Conservation (phyloP, 345 rosid genomes). For the Eucalyptus erythrocorys region DNA sequence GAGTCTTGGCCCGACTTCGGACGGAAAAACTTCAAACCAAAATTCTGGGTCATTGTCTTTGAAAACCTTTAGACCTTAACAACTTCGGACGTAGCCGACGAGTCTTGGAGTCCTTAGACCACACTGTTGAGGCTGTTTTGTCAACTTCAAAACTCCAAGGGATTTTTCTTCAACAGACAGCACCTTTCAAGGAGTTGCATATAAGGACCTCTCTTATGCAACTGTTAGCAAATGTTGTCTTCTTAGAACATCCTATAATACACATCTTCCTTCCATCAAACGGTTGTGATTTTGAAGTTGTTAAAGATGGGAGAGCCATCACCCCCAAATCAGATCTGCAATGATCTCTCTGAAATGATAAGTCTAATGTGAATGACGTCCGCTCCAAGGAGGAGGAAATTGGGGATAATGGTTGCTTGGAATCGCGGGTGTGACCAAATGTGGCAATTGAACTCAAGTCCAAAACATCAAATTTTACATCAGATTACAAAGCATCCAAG, state of each 20-base stretch:
- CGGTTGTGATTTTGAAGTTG: conserved; percentile 45
- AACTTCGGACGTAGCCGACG: no score
- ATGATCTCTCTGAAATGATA: conserved; percentile 8
- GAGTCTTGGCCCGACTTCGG: no score
- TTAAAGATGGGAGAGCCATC: conserved; percentile 7
- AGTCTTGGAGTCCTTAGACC: no score
- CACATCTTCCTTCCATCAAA: conserved; percentile 69
- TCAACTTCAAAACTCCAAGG: no score
- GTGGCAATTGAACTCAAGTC: conserved; percentile 7
- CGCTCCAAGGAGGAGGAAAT: conserved; percentile 56
- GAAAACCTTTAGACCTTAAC: no score
- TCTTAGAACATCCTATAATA: conserved; percentile 80
- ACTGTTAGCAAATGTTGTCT: not conserved
- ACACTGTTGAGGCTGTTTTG: no score
- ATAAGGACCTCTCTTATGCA: no score
- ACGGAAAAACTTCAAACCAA: no score
- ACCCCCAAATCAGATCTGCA: conserved; percentile 1
- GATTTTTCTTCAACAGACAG: no score
- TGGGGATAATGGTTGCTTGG: conserved; percentile 21
- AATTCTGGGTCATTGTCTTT: no score
- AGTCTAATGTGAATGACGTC: conserved; percentile 20
- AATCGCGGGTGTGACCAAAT: conserved; percentile 27
- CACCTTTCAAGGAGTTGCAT: no score
- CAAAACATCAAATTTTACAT: not conserved
- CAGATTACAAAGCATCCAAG: not conserved